These are phyloP conservation scores for Trypanosomatidae sp. DNA, from an alignment of 208 protist species.

Conservation along the genomic window DNA sequence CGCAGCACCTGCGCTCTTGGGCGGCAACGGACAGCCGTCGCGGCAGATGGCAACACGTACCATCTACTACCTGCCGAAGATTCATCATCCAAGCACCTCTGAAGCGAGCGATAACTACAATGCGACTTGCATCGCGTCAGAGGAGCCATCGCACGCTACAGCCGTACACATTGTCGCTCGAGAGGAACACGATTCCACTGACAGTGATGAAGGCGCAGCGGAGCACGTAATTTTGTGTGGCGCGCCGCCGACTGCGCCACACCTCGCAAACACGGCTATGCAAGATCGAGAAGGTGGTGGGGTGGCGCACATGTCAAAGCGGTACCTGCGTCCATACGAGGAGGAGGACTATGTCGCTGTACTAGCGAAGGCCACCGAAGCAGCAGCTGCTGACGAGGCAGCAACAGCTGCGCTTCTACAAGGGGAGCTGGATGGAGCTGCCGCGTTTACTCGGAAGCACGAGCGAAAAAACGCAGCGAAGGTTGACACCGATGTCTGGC, in stretches of 20 bases:
- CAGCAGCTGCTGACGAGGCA: not conserved
- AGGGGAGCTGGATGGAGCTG: not conserved
- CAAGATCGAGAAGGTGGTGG: not conserved
- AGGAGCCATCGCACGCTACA: not conserved
- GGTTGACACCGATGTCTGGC: not conserved
- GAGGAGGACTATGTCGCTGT: not conserved
- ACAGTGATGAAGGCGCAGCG: not conserved
- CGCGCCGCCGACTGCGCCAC: not conserved
- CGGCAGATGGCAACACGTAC: not conserved
- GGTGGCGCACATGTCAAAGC: not conserved
- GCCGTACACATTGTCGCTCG: not conserved
- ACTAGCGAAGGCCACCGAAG: not conserved
- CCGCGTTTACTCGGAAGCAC: not conserved
- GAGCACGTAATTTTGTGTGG: slow-evolving; percentile 1
- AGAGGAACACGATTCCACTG: not conserved
- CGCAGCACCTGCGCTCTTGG: not conserved
- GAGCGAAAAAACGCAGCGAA: not conserved
- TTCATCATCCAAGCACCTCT: not conserved
- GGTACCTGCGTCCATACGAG: slow-evolving; percentile 6
- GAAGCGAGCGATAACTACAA: not conserved
- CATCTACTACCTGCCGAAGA: not conserved
- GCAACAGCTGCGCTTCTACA: not conserved
- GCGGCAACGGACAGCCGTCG: not conserved
- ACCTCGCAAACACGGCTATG: too few species aligned
- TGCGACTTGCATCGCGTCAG: not conserved